phyloP scores from a whole-genome alignment of 116 monocot genomes.

The Dioscorea cayenensis region DNA sequence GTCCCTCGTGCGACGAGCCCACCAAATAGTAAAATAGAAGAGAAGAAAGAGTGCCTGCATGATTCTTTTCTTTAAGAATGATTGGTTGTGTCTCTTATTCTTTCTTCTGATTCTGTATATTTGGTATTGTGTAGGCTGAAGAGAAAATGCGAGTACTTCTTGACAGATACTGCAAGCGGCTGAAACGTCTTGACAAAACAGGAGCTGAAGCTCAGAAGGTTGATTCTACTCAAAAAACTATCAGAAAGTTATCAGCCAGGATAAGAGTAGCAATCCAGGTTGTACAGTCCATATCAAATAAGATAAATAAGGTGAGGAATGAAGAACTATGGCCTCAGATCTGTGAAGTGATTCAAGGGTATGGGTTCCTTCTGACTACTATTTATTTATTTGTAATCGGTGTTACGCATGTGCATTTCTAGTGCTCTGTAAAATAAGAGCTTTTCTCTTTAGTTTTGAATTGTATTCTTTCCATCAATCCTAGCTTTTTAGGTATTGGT shows the following conservation, averaged over 20 bases:
- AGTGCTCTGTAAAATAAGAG: neutral
- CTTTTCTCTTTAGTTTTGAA: neutral
- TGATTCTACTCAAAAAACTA: constrained; percentile 29
- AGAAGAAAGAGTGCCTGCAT: too few species aligned
- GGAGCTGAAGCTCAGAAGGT: constrained; percentile 68
- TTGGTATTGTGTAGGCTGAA: constrained; percentile 47
- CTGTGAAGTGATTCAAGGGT: constrained; percentile 72
- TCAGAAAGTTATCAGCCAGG: constrained; percentile 56
- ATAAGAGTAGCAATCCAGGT: constrained; percentile 76
- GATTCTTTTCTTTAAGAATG: neutral
- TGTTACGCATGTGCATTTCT: neutral
- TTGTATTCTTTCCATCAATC: too few species aligned
- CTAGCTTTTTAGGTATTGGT: too few species aligned
- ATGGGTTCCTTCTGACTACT: neutral
- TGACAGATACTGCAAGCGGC: constrained; percentile 40
- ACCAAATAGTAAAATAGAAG: too few species aligned
- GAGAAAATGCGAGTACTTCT: constrained; percentile 55
- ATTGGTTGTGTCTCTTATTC: neutral
- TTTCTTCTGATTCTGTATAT: neutral
- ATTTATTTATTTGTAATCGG: neutral
- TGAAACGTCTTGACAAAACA: constrained; percentile 40
- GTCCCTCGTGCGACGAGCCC: too few species aligned
- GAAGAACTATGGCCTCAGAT: constrained; percentile 86
- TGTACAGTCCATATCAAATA: constrained; percentile 63
- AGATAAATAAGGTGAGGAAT: constrained; percentile 73